Percentiles rank a stretch among this genome's conserved stretches.
Conservation (phyloP, 2,329 filamentous ascomycete species). For the Curvularia eragrostidis region DNA sequence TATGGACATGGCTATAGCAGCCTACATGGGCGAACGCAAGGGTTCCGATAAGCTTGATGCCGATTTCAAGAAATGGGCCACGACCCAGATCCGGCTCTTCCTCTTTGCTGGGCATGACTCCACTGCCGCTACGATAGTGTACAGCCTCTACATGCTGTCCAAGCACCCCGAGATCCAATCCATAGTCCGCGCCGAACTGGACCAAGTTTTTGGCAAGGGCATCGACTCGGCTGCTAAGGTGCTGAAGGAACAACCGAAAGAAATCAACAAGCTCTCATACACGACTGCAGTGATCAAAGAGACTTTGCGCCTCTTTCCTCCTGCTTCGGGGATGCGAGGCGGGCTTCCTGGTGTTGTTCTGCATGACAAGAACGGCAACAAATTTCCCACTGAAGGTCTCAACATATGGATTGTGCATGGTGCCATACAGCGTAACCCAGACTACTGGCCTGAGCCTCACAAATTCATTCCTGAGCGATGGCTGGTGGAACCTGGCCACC, state of each 20-base stretch:
- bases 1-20: constrained; percentile 21
- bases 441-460: constrained; percentile 28
- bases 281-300: constrained; percentile 48
- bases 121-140: constrained; percentile 43
- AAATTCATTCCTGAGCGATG: constrained; percentile 38
- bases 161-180: constrained; percentile 31
- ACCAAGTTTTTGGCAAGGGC: constrained; percentile 38
- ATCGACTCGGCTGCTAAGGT: constrained; percentile 14
- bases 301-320: constrained; percentile 41
- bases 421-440: constrained; percentile 24
- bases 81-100: constrained; percentile 7
- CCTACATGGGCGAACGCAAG: constrained; percentile 16
- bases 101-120: constrained; percentile 49
- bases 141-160: constrained; percentile 36
- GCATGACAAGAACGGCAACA: constrained; percentile 27
- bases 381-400: constrained; percentile 28
- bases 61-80: constrained; percentile 27
- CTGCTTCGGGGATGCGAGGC: constrained; percentile 40
- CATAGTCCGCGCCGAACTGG: constrained; percentile 38
- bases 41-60: constrained; percentile 21
- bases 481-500: constrained; percentile 22
- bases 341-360: constrained; percentile 23
- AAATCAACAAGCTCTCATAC: constrained; percentile 42
- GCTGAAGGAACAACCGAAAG: constrained; percentile 29
- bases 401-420: constrained; percentile 27